Evolutionary conservation across 2,329 filamentous ascomycete genomes (phyloP), one percentile per base, ranked within the genome.

Genomic region (Neopestalotiopsis clavispora): DNA sequence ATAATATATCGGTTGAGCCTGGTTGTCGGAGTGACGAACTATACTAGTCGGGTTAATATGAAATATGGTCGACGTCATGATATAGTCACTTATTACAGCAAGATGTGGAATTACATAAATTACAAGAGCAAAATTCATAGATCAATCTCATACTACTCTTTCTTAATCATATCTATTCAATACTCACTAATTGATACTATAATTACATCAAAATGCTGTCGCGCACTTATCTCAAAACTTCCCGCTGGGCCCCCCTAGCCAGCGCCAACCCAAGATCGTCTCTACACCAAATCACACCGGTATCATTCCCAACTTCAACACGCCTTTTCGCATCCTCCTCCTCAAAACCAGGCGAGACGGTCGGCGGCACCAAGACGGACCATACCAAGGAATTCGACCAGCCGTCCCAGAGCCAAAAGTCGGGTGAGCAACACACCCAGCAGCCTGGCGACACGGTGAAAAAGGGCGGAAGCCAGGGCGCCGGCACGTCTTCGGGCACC

Each of bases 361-460:
- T 62, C 32, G 59, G 59, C 10, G 59, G 59, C 32, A 62, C 59
- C 28, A 62, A 62, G 59, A 62, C 59, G 32, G 59, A 62, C 59
- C 59, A 62, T n/a, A 34, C 30, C 13, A 40, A 62, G 32, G 59
- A 62, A 40, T 40, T 62, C n/a, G 17, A 62, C 2, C 17, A 62
- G 13, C 30, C 30, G 32, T 62, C 59, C 4, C 59, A 40, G 28
- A 38, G 10, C 10, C 59, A 62, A 20, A 62, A 62, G 59, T 7
- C 59, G 32, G 59, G 32, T 2, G 17, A 20, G n/a, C 30, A 40
- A 17, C 59, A 40, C 32, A 40, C 59, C 9, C 30, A 62, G 17
- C 14, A 40, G 9, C n/a, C 59, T 2, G n/a, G n/a, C 28, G 59
- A 62, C 32, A 62, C 59, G 17, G 14, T 20, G 32, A 4, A 12